These are phyloP conservation scores for Chlorophyllum brunneum DNA, from an alignment of 768 basidiomycete species.

Conservation along the genomic window DNA sequence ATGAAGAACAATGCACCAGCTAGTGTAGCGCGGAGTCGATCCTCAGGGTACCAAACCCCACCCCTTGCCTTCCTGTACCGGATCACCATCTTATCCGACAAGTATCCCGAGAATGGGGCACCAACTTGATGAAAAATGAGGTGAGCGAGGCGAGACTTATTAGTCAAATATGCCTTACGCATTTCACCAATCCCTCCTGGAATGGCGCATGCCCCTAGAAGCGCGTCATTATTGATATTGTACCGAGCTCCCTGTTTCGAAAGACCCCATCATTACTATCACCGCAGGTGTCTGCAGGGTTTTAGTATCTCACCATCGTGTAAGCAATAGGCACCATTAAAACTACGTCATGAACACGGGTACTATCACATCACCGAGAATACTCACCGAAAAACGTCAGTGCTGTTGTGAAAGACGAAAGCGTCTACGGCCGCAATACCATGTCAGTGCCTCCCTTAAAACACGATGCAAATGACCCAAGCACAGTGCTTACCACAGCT, in stretches of 20 bases:
- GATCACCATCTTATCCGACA: conserved; percentile 54
- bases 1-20: conserved; percentile 43
- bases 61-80: conserved; percentile 41
- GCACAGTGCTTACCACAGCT: conserved; percentile 37
- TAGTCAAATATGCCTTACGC: no score
- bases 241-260: conserved; percentile 50
- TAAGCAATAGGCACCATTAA: conserved; percentile 62
- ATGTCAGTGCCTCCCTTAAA: conserved; percentile 8
- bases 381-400: conserved; percentile 35
- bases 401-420: conserved; percentile 23
- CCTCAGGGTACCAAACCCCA: conserved; percentile 60
- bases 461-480: conserved; percentile 5
- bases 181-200: conserved; percentile 60
- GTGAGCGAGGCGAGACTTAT: no score
- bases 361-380: background rate
- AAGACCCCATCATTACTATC: no score
- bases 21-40: conserved; percentile 51
- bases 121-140: conserved; percentile 43
- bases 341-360: conserved; percentile 23
- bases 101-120: conserved; percentile 51
- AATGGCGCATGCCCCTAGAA: conserved; percentile 58
- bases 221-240: conserved; percentile 49
- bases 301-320: conserved; percentile 48
- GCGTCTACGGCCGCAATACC: background rate
- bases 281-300: background rate